Evolutionary conservation across 2,329 filamentous ascomycete species (phyloP), one percentile per base, ranked within the genome.

Genomic region (Aphanocladium album): DNA sequence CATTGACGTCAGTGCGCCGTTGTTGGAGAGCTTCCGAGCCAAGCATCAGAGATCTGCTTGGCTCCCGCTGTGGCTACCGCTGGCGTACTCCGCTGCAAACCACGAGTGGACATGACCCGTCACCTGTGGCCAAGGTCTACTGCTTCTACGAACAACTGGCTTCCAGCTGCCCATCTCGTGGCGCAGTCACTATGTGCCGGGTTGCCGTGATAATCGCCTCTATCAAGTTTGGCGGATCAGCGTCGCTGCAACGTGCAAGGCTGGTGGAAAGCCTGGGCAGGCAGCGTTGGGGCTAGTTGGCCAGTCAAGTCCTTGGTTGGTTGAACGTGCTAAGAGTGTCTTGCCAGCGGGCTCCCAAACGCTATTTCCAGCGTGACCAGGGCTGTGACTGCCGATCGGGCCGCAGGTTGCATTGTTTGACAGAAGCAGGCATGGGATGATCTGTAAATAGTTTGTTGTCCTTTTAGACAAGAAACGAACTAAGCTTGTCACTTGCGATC

Each of bases 181-280:
- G 55, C 55, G 45, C 35, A 57, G 12, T 37, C 17, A 39, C 54
- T 33, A 57, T 41, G 45, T 57, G 55, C 55, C 55, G 55, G n/a
- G 21, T 57, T 57, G 45, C 55, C 55, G 55, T 57, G 45, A 21
- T 21, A 45, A 16, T 6, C 39, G 16, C 39, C 14, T 16, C n/a
- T 6, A 5, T 19, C 5, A 14, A 14, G 23, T n/a, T 19, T 47
- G 27, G 21, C 19, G 54, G 25, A 50, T 50, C 23, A 19, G 49
- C 30, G 35, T 6, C 19, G 16, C 14, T 19, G 6, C 33, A 35
- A 35, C 33, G 33, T 35, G 33, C 33, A 12, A n/a, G n/a, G n/a
- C n/a, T n/a, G n/a, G n/a, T n/a, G 33, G 33, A 35, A 35, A 35
- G 33, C 33, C 12, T 35, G 33, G 33, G 6, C 14, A 19, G 39